Evolutionary conservation across 305 asterid genomes (phyloP).

Genomic region (Coffea humblotiana): DNA sequence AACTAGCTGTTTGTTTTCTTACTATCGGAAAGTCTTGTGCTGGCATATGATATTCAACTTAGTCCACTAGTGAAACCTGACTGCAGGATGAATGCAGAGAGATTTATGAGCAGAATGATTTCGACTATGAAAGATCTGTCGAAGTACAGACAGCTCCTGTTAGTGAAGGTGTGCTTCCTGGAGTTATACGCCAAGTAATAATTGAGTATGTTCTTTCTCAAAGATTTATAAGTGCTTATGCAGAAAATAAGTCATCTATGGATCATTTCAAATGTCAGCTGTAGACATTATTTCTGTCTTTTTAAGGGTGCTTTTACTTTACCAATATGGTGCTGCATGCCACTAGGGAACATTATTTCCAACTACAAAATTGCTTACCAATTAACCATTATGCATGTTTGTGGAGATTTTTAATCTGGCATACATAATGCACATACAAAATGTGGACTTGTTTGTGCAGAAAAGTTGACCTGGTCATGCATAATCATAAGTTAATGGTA

Average conservation of each 20-base stretch:
- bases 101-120: constrained; percentile 29
- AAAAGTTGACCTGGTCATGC: neutral
- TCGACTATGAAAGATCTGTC: constrained; percentile 28
- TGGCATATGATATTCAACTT: neutral
- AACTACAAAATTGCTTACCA: neutral
- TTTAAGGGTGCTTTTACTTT: neutral
- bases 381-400: neutral
- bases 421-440: neutral
- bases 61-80: neutral
- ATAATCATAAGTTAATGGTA: neutral
- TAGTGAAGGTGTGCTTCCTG: constrained; percentile 81
- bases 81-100: constrained; percentile 49
- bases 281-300: neutral
- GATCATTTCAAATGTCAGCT: neutral
- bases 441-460: neutral
- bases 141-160: constrained; percentile 87
- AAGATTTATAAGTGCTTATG: neutral
- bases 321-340: neutral
- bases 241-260: neutral
- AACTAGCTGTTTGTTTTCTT: neutral
- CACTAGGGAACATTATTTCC: neutral
- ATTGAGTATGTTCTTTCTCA: constrained; percentile 49
- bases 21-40: neutral
- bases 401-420: neutral
- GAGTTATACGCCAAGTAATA: constrained; percentile 83